Evolutionary conservation across 1,284 basidiomycete genomes (phyloP).

Genomic region (Sphagnurus paluster): DNA sequence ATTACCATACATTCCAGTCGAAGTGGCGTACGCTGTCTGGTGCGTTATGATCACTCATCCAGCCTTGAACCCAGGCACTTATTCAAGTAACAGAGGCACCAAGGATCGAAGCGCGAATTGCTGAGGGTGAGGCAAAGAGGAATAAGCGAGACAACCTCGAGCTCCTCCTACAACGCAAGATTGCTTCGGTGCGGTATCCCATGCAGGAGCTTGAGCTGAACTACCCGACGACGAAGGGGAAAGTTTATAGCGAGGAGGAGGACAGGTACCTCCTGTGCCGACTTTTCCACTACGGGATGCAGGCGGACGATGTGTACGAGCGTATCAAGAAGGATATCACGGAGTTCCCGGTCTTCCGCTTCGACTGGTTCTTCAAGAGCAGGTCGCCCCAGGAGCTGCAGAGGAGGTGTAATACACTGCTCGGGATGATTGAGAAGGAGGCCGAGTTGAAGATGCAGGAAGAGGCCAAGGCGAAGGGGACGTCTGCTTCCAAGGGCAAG

Average conservation of each 20-base stretch:
- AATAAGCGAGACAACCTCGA: constrained; percentile 87
- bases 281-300: constrained; percentile 90
- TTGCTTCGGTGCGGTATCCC: constrained; percentile 79
- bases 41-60: constrained; percentile 30
- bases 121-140: constrained; percentile 84
- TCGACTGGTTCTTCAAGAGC: constrained; percentile 99
- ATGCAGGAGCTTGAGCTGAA: constrained; percentile 95
- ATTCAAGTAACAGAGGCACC: constrained; percentile 63
- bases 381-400: constrained; percentile 90
- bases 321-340: constrained; percentile 95
- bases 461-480: constrained; percentile 59
- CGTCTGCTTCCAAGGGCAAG: constrained; percentile 67
- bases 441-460: constrained; percentile 65
- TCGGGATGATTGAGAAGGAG: constrained; percentile 94
- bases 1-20: constrained; percentile 88
- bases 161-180: constrained; percentile 75
- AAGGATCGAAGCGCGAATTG: constrained; percentile 79
- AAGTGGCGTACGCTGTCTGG: constrained; percentile 87
- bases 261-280: constrained; percentile 94
- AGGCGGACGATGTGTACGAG: constrained; percentile 92
- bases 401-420: constrained; percentile 85
- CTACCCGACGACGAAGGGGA: constrained; percentile 94
- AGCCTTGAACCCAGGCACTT: background rate
- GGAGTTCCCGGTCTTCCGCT: constrained; percentile 95
- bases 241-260: constrained; percentile 96